Evolutionary conservation across 768 basidiomycete species (phyloP).

Genomic region (Gloeophyllum trabeum): DNA sequence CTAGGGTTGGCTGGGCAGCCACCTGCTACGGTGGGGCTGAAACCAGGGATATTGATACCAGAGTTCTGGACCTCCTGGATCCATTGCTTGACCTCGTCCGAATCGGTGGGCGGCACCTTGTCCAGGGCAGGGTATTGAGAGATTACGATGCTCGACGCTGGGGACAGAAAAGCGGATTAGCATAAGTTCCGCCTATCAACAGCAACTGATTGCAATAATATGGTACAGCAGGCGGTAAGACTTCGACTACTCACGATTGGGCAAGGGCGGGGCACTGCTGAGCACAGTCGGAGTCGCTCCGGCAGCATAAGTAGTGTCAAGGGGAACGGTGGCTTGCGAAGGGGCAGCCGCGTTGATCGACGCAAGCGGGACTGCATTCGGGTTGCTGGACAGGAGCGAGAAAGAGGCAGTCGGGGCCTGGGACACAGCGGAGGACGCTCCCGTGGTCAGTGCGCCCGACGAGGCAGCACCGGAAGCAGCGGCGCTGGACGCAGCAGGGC

Average conservation of each 20-base stretch:
- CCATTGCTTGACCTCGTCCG: slow-evolving; percentile 59
- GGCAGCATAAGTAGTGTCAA: slow-evolving; percentile 34
- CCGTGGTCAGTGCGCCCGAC: slow-evolving; percentile 4
- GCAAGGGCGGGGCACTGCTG: slow-evolving; percentile 20
- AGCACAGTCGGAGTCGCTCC: slow-evolving; percentile 32
- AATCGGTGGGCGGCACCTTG: slow-evolving; percentile 43
- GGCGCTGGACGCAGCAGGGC: slow-evolving; percentile 10
- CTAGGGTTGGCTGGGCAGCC: slow-evolving; percentile 44
- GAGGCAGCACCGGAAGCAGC: slow-evolving; percentile 12
- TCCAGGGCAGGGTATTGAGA: slow-evolving; percentile 62
- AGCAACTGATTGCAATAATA: too few relatives aligned
- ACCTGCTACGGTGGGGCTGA: slow-evolving; percentile 28
- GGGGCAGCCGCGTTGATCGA: slow-evolving; percentile 32
- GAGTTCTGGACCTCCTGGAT: slow-evolving; percentile 46
- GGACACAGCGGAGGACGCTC: slow-evolving; percentile 9
- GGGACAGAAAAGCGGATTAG: too few relatives aligned
- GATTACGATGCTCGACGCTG: background rate
- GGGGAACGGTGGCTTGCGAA: slow-evolving; percentile 29
- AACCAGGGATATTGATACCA: slow-evolving; percentile 46
- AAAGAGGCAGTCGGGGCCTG: slow-evolving; percentile 23
- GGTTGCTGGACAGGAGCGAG: slow-evolving; percentile 38
- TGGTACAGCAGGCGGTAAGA: background rate
- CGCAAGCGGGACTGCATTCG: slow-evolving; percentile 48
- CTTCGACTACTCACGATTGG: slow-evolving; percentile 15
- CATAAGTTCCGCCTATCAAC: too few relatives aligned